These are phyloP conservation scores for Scleroderma citrinum DNA, from an alignment of 768 basidiomycete genomes.

Conservation along the genomic window DNA sequence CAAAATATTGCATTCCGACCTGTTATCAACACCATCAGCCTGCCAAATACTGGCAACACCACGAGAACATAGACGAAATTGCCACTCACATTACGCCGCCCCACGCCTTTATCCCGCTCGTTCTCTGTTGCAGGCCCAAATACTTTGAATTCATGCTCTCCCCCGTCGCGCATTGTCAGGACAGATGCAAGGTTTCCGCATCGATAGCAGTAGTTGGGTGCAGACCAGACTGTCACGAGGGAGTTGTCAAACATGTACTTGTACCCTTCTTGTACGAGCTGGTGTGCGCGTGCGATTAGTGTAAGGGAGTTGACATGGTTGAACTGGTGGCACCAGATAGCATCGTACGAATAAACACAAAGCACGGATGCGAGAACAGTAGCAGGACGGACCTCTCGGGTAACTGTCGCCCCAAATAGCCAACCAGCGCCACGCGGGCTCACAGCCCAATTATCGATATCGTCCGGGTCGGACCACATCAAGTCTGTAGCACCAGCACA, in stretches of 20 bases:
- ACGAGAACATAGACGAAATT: background rate
- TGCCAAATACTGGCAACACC: conserved; percentile 1
- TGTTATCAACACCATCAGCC: conserved; percentile 5
- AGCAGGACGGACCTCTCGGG: conserved; percentile 56
- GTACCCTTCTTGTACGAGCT: conserved; percentile 92
- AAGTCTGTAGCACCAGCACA: conserved; percentile 48
- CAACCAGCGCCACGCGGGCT: conserved; percentile 95
- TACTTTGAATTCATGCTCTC: conserved; percentile 60
- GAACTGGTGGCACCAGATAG: conserved; percentile 49
- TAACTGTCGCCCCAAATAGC: conserved; percentile 88
- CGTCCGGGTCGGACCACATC: conserved; percentile 98
- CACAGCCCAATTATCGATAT: conserved; percentile 94
- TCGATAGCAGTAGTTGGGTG: conserved; percentile 81
- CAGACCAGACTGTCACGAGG: conserved; percentile 91
- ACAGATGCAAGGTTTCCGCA: conserved; percentile 92
- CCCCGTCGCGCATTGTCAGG: conserved; percentile 68
- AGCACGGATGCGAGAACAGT: background rate
- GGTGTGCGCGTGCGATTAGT: conserved; percentile 92
- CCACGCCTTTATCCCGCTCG: conserved; percentile 73
- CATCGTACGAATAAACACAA: background rate
- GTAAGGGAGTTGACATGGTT: conserved; percentile 85
- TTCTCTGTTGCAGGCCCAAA: conserved; percentile 90
- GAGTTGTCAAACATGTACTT: conserved; percentile 96
- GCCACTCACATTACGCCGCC: conserved; percentile 59
- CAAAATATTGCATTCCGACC: conserved; percentile 37